Base-by-base conservation (phyloP, 768 basidiomycete genomes). In the Amanita subjunquillea region DNA sequence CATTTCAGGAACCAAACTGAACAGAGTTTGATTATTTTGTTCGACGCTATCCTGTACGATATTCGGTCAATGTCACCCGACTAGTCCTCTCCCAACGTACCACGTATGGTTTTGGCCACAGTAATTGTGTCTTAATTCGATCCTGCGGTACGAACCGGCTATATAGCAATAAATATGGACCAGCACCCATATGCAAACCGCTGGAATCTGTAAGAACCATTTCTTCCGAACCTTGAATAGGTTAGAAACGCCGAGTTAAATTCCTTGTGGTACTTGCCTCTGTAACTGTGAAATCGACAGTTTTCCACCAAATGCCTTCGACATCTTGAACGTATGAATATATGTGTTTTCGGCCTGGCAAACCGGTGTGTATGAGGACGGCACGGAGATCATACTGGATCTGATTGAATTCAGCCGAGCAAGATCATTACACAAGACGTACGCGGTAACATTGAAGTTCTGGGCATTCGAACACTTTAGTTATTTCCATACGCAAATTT, bases 121-220 rank as follows among this genome's bases (percentile, higher is more conserved):
- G 57, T 10, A 71, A 58, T 4, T 68, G 68, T 43, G 59, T 61
- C n/a, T 61, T 61, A 15, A 70, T 58, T 43, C 68, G 62, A 29
- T 73, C 69, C 2, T 67, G 64, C 7, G 67, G 62, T 30, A 73
- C 50, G 48, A 69, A 65, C 17, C 71, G 69, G 57, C 75, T 77
- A 65, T 91, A 91, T 34, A 91, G 63, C n/a, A 91, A 68, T 59
- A 91, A 65, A 63, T 85, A 89, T 0, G 89, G 87, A 1, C 89
- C 89, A 17, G 85, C 85, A 13, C 79, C 76, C 4, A 89, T 74
- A 60, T 89, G 87, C 30, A 90, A 65, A 0, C 90, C 89, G 3
- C 78, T 72, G 3, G 80, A 67, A 55, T 91, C 89, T 3, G 76
- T 78, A 13, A 90, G 66, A 8, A 87, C 86, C 0, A 69, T 69